Conservation (phyloP, 1,139 yeast species). For the Suzukiozyma palmioleophila region DNA sequence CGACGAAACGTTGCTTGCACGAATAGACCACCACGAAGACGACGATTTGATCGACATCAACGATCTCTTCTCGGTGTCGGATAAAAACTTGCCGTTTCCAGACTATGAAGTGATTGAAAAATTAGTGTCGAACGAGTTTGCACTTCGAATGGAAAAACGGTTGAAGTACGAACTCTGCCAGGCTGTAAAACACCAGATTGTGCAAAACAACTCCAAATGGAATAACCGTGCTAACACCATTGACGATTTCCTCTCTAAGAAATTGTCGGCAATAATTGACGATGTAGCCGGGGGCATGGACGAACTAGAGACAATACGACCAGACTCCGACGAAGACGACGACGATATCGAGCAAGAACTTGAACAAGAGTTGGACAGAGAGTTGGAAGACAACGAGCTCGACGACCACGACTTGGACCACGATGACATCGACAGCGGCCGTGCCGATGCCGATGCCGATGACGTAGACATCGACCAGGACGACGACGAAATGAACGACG, state of each 20-base stretch:
- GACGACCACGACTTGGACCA: constrained; percentile 9
- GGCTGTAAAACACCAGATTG: constrained; percentile 28
- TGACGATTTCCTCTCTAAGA: constrained; percentile 31
- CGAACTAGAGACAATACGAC: constrained; percentile 22
- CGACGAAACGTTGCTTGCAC: constrained; percentile 16
- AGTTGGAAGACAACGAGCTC: constrained; percentile 7
- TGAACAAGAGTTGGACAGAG: constrained; percentile 8
- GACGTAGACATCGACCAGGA: constrained; percentile 9
- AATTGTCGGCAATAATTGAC: constrained; percentile 25
- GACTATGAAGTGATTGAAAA: constrained; percentile 25
- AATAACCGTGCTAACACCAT: constrained; percentile 33
- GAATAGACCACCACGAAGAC: constrained; percentile 11
- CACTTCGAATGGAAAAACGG: constrained; percentile 28
- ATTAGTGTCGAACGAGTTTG: constrained; percentile 32
- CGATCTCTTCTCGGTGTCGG: constrained; percentile 25
- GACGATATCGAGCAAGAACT: constrained; percentile 12
- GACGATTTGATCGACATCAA: constrained; percentile 16
- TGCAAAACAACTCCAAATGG: constrained; percentile 37
- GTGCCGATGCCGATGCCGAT: constrained; percentile 11
- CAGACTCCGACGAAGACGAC: constrained; percentile 11
- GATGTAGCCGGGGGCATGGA: constrained; percentile 19
- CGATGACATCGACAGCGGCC: constrained; percentile 9
- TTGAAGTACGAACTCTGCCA: constrained; percentile 34
- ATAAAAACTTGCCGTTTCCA: constrained; percentile 23
- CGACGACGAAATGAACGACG: constrained; percentile 8